Conservation (phyloP, 306 rosid genomes). For the Spatholobus suberectus region DNA sequence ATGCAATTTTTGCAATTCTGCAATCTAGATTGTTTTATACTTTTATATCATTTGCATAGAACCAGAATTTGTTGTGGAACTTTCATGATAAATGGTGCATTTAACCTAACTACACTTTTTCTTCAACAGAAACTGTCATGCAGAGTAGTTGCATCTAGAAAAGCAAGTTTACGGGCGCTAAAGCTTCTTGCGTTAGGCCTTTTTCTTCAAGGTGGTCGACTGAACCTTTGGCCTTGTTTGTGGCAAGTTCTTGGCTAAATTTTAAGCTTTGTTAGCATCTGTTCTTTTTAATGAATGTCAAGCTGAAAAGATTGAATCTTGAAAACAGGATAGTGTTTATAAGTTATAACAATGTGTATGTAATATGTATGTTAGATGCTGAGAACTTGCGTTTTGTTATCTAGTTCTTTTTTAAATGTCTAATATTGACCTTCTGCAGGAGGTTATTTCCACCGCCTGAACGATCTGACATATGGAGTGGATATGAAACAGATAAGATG, state of each 20-base stretch:
- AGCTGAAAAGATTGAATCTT: neutral
- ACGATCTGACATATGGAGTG: conserved; percentile 83
- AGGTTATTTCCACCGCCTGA: conserved; percentile 85
- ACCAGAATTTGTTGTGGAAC: neutral
- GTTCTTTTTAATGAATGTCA: neutral
- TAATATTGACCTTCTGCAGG: conserved; percentile 55
- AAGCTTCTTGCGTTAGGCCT: conserved; percentile 89
- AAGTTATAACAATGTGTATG: neutral
- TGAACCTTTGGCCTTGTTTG: conserved; percentile 33
- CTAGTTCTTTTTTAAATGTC: conserved; percentile 7
- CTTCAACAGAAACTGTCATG: conserved; percentile 69
- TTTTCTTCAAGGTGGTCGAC: conserved; percentile 80
- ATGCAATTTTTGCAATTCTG: neutral
- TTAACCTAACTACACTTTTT: conserved; percentile 29
- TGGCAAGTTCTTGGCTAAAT: conserved; percentile 5
- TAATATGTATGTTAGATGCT: neutral
- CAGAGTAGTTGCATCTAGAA: conserved; percentile 64
- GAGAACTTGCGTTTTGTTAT: neutral
- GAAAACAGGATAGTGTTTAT: neutral
- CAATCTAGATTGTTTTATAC: neutral
- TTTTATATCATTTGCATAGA: neutral
- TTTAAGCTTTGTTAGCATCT: conserved; percentile 17
- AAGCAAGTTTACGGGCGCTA: conserved; percentile 67
- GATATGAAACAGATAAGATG: conserved; percentile 76
- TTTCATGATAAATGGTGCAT: conserved; percentile 1